phyloP scores from a whole-genome alignment of 768 basidiomycete genomes.

The Paxillus ammoniavirescens region DNA sequence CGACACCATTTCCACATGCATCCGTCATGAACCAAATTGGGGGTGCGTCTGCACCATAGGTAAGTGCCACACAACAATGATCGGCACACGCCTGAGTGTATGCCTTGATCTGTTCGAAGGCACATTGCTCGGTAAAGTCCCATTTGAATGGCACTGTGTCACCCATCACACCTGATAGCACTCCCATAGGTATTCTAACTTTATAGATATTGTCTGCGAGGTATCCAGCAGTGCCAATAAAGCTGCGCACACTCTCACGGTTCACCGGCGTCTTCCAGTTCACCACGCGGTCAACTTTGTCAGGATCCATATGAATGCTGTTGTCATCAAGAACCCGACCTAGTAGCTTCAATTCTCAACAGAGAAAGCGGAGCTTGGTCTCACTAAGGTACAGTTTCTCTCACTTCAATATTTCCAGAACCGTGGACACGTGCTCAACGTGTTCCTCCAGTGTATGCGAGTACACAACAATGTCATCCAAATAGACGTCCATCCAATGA shows the following conservation, averaged over 20 bases:
- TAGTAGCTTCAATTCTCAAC: slow-evolving; percentile 28
- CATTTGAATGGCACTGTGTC: not conserved
- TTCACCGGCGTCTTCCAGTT: slow-evolving; percentile 10
- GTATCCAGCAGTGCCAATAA: not conserved
- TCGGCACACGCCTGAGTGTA: not conserved
- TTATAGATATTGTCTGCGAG: slow-evolving; percentile 4
- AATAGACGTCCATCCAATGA: slow-evolving; percentile 1
- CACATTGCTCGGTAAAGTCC: no score
- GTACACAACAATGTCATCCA: slow-evolving; percentile 6
- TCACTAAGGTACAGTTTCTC: slow-evolving; percentile 38
- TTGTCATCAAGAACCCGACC: slow-evolving; percentile 37
- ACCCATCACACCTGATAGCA: no score
- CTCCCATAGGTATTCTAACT: not conserved
- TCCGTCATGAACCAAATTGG: not conserved
- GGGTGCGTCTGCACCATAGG: not conserved
- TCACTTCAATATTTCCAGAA: slow-evolving; percentile 33
- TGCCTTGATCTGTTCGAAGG: not conserved
- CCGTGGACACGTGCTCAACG: slow-evolving; percentile 24
- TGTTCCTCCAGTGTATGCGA: slow-evolving; percentile 25
- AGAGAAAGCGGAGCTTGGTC: slow-evolving; percentile 35
- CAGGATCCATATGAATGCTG: slow-evolving; percentile 42
- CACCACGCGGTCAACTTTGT: slow-evolving; percentile 38
- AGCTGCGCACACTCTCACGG: not conserved
- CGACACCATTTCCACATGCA: not conserved
- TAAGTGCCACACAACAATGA: not conserved